Evolutionary conservation across 1,139 yeast species (phyloP).

Genomic region (Lodderomyces parapsilosis): DNA sequence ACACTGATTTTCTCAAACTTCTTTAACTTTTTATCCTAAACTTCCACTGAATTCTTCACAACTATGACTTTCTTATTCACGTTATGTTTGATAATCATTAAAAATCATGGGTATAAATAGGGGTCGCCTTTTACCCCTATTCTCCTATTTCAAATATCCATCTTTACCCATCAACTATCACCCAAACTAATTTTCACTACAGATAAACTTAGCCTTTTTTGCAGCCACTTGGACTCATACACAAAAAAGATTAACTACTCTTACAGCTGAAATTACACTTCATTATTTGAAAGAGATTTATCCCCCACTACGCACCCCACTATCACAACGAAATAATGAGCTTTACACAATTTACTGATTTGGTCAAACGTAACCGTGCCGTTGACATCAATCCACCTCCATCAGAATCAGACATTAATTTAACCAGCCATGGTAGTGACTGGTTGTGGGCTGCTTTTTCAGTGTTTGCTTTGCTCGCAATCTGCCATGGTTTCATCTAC

Average conservation of each 20-base stretch:
- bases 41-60: not conserved
- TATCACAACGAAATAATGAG: too few relatives aligned
- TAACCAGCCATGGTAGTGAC: slow-evolving; percentile 61
- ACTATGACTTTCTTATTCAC: too few relatives aligned
- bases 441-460: slow-evolving; percentile 72
- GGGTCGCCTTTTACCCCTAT: slow-evolving; percentile 9
- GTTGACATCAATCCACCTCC: slow-evolving; percentile 46
- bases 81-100: too few relatives aligned
- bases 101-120: slow-evolving; percentile 2
- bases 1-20: too few relatives aligned
- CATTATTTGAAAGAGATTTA: too few relatives aligned
- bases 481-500: slow-evolving; percentile 41
- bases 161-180: not conserved
- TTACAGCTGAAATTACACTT: not conserved
- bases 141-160: not conserved
- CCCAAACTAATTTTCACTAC: not conserved
- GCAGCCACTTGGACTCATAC: not conserved
- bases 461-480: slow-evolving; percentile 41
- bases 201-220: not conserved
- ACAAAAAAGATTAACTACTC: not conserved
- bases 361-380: slow-evolving; percentile 42
- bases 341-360: slow-evolving; percentile 5
- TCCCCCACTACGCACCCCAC: too few relatives aligned
- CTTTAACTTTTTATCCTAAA: not conserved
- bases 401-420: slow-evolving; percentile 43